phyloP scores from a whole-genome alignment of 495 filamentous ascomycete genomes.

The Xylaria nigripes region DNA sequence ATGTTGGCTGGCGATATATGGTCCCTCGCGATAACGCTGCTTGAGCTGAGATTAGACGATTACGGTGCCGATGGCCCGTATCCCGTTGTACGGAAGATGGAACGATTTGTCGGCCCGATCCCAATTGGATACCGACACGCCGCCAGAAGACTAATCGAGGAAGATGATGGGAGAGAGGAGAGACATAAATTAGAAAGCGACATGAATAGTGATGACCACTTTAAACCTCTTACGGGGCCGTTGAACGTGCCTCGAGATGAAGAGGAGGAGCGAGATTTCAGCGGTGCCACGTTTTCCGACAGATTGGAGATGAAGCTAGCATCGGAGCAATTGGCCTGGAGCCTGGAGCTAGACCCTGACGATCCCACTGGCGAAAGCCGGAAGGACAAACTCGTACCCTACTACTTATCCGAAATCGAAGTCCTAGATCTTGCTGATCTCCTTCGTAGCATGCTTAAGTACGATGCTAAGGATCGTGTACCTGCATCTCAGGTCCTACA shows the following conservation, averaged over 20 bases:
- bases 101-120: background rate
- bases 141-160: background rate
- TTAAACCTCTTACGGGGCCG: background rate
- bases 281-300: background rate
- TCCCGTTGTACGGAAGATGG: background rate
- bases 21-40: constrained; percentile 16
- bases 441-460: constrained; percentile 6
- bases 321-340: background rate
- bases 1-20: constrained; percentile 18
- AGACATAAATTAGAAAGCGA: background rate
- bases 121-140: background rate
- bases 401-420: constrained; percentile 3
- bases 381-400: background rate
- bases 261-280: background rate
- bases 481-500: background rate
- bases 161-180: background rate
- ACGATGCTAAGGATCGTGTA: constrained; percentile 10
- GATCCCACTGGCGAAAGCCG: background rate
- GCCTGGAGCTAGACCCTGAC: background rate
- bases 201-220: background rate
- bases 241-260: background rate
- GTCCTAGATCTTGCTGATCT: constrained; percentile 8
- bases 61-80: background rate
- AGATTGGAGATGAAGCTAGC: background rate
- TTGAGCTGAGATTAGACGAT: background rate